Evolutionary conservation across 1,284 basidiomycete genomes (phyloP), one percentile per base, ranked within the genome.

Genomic region (Megacollybia platyphylla): DNA sequence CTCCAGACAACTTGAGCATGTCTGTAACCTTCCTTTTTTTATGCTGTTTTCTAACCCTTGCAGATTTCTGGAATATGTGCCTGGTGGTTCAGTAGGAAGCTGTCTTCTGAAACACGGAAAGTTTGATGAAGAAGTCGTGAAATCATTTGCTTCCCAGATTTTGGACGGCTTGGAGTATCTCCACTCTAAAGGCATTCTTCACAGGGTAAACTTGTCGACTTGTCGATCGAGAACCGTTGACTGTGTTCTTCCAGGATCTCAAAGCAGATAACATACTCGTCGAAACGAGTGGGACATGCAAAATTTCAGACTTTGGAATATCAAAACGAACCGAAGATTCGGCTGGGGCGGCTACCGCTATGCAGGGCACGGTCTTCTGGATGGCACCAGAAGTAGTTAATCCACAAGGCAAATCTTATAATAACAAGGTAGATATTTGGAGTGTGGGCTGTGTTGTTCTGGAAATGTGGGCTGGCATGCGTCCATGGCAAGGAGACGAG

Each of bases 181-280:
- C 9, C 96, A 99, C 61, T 81, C 77, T 8, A 80, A 82, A 52
- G 83, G 88, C 46, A 96, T 99, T 52, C 72, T 97, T 46, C 96
- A 98, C 61, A 34, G 31, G 10, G 31, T 34, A 34, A 34, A 38
- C 36, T 38, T 40, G 37, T 43, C n/a, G 28, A 31, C 48, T 41
- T 35, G 2, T 36, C 36, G 36, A 13, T 7, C 11, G 36, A 32
- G 29, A 15, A 37, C 41, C 7, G 40, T 48, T 44, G 13, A 40
- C 20, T 35, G 29, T 32, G 39, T 52, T 5, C 20, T 4, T 10
- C 13, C 51, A 90, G 80, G 96, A 99, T 62, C 67, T 98, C 50
- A 99, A 99, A 65, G 91, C 92, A 10, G 96, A 98, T 64, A 99
- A 98, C 56, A 93, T 99, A 52, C 76, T 99, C 18, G 91, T 97